Evolutionary conservation across 2,329 filamentous ascomycete genomes (phyloP).

Genomic region (Aphanoascus verrucosus): DNA sequence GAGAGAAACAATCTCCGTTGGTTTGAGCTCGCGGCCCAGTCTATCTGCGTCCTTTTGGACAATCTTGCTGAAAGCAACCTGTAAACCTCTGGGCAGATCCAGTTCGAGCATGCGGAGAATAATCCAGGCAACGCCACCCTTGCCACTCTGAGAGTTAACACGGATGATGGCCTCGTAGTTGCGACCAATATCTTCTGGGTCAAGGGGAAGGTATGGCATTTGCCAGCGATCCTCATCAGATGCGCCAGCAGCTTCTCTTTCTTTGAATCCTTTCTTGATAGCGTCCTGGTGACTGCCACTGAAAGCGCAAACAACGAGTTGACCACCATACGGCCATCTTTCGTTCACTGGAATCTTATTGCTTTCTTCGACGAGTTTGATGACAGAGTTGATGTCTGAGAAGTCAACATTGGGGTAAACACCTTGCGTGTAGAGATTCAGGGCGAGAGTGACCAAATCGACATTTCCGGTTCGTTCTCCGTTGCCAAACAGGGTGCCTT

Average conservation of each 20-base stretch:
- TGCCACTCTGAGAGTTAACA: slow-evolving; percentile 92
- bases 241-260: slow-evolving; percentile 51
- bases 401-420: slow-evolving; percentile 79
- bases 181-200: slow-evolving; percentile 84
- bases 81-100: slow-evolving; percentile 82
- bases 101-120: slow-evolving; percentile 81
- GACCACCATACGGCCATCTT: slow-evolving; percentile 80
- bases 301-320: slow-evolving; percentile 86
- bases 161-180: slow-evolving; percentile 98
- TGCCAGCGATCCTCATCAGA: slow-evolving; percentile 62
- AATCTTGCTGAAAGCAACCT: slow-evolving; percentile 79
- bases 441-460: slow-evolving; percentile 78
- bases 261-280: slow-evolving; percentile 75
- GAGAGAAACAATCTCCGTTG: slow-evolving; percentile 72
- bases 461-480: slow-evolving; percentile 94
- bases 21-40: slow-evolving; percentile 71
- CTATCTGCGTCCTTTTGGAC: slow-evolving; percentile 73
- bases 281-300: slow-evolving; percentile 89
- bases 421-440: slow-evolving; percentile 94
- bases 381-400: slow-evolving; percentile 74
- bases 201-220: slow-evolving; percentile 83
- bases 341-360: slow-evolving; percentile 92
- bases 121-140: slow-evolving; percentile 90
- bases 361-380: slow-evolving; percentile 79
- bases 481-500: slow-evolving; percentile 89